phyloP scores from a whole-genome alignment of 805 yeast species.

The Saccharomycopsis microspora region DNA sequence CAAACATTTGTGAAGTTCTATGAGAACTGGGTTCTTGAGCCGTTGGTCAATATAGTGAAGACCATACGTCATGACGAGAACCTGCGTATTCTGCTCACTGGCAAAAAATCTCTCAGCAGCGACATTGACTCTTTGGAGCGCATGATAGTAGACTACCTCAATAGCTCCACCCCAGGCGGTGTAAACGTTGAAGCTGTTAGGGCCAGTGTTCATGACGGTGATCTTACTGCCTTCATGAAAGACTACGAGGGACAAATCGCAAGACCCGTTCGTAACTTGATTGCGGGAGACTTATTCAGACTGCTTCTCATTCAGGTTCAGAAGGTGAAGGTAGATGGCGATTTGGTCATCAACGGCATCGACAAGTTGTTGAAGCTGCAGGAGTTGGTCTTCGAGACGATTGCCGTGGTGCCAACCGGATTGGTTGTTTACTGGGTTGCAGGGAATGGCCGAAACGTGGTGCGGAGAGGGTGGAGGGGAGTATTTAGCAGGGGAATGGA shows the following conservation, averaged over 20 bases:
- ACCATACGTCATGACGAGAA: constrained; percentile 80
- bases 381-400: constrained; percentile 85
- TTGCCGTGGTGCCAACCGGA: constrained; percentile 77
- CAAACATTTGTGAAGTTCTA: constrained; percentile 61
- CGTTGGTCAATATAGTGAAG: constrained; percentile 56
- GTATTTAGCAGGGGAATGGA: constrained; percentile 21
- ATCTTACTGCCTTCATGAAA: constrained; percentile 67
- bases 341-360: constrained; percentile 79
- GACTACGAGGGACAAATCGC: constrained; percentile 70
- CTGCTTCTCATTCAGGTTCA: constrained; percentile 85
- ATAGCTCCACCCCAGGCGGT: constrained; percentile 7
- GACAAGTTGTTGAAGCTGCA: constrained; percentile 84
- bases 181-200: constrained; percentile 12
- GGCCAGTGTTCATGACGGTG: constrained; percentile 48
- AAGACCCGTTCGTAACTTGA: constrained; percentile 49
- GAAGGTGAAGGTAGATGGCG: constrained; percentile 92
- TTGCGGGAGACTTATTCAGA: constrained; percentile 64
- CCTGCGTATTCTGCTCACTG: constrained; percentile 62
- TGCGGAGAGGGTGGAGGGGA: constrained; percentile 27
- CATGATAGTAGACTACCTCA: constrained; percentile 66
- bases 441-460: constrained; percentile 21
- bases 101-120: constrained; percentile 65
- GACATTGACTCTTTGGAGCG: constrained; percentile 75
- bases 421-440: constrained; percentile 41
- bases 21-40: constrained; percentile 76